Base-by-base conservation (phyloP, 2,329 filamentous ascomycete genomes). In the Ceratocystis papillata region DNA sequence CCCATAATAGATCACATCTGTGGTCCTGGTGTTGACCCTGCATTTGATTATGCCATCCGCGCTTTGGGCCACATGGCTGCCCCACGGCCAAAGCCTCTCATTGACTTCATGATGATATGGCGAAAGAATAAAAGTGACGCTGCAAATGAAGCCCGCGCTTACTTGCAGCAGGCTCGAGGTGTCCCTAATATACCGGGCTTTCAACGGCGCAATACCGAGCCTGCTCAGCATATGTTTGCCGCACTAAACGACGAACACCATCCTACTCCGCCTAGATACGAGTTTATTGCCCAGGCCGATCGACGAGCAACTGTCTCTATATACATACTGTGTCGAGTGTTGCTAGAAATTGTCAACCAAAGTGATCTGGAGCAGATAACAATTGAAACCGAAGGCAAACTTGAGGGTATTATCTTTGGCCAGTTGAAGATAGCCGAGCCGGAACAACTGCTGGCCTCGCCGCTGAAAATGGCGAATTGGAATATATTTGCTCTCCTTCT, bases 71-170 rank as follows among this genome's bases (percentile, higher is more conserved):
- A 97, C 74, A 96, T 99, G 72, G 90, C 93, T 64, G 89, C 90
- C 67, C 88, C 92, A 70, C 96, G 95, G 73, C 95, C 95, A 4
- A 97, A 96, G 74, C 89, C 91, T 4, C 77, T 99, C 63, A 96
- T 99, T 72, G 94, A 99, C 75, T 92, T 90, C 22, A 91, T 99
- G 75, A 99, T 99, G 90, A 83, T 96, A 41, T 99, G 94, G 94
- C 86, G 94, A 66, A 97, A 96, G 76, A 89, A 85, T 70, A 97
- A 97, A 78, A 96, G 91, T 70, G 93, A 97, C 75, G 86, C 88
- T 25, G 91, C 92, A 33, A 87, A 84, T 70, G 83, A 87, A 69
- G 87, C 88, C 33, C 80, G 85, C 25, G 75, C 70, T 57, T 80
- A 84, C 71, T 75, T 85, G 25, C 82, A 85, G 70, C 82, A 85